Base-by-base conservation (phyloP, 768 basidiomycete genomes). In the Pseudohyphozyma bogoriensis region DNA sequence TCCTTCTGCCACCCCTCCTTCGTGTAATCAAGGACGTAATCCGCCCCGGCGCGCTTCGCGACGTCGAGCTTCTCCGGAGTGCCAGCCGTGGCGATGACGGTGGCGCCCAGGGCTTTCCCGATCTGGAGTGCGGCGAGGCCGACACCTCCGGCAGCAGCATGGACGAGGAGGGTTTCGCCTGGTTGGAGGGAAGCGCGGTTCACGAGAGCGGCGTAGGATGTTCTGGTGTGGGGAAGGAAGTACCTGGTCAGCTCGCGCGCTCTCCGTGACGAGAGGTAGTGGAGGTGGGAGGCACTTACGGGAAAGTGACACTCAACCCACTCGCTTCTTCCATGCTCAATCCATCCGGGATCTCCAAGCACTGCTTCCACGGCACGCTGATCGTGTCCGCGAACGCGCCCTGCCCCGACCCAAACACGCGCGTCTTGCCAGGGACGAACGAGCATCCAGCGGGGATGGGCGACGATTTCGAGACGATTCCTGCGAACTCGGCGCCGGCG, bases 61-160 rank as follows among this genome's bases (percentile, higher is more conserved):
- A 96, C 79, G 31, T 86, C 82, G 10, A 93, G 77, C 73, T 99
- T 99, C 20, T 44, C 53, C 4, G 58, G 52, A 1, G 71, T 63
- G 1, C 70, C 71, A 26, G 88, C 89, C 0, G 91, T 92, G 1
- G 90, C 95, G 67, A 99, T 96, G 26, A 99, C 95, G 68, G 82
- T 89, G 40, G 88, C 92, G 29, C 91, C 93, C 50, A 95, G 78
- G 11, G 80, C 91, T 80, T 95, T 95, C 26, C 89, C 92, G 56
- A 96, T 79, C 71, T 96, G 93, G 22, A 91, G 83, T 10, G 93
- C 92, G 9, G 85, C 83, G 53, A 93, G 83, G 0, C 92, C 92
- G 7, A 97, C 91, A 16, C 91, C 93, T 4, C 93, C 93, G 2
- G 92, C 93, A n/a, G 88, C 87, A 10, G 91, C 93, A 52, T 89